phyloP scores from a whole-genome alignment of 495 filamentous ascomycete species.

The Xylaria flabelliformis region DNA sequence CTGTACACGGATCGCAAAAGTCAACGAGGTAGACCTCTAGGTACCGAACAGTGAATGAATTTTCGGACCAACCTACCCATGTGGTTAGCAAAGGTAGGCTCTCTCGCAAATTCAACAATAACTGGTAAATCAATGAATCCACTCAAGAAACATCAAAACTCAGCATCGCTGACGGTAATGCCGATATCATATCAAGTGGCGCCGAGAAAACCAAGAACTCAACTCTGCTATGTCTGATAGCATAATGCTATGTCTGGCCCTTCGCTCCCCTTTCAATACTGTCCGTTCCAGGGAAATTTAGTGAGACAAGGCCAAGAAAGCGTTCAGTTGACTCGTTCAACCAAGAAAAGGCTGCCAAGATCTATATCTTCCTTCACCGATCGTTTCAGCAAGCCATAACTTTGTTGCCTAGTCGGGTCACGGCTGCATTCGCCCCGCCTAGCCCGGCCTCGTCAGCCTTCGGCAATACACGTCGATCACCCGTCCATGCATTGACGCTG shows the following conservation, averaged over 20 bases:
- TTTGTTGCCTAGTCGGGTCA: conserved; percentile 1
- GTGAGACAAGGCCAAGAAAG: conserved; percentile 1
- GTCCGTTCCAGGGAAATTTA: background rate
- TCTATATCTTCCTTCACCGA: background rate
- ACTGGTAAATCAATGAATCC: background rate
- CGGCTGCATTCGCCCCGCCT: conserved; percentile 23
- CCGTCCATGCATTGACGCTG: background rate
- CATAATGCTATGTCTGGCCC: background rate
- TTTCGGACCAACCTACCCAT: background rate
- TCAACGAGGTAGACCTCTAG: conserved; percentile 33
- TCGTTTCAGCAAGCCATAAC: background rate
- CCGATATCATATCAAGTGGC: background rate
- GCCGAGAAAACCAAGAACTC: background rate
- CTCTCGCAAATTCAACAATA: background rate
- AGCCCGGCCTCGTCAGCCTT: conserved; percentile 13
- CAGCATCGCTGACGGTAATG: background rate
- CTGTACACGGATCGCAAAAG: conserved; percentile 31
- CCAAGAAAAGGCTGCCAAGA: conserved; percentile 17
- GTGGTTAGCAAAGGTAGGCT: background rate
- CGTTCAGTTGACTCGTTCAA: background rate
- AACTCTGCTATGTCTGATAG: background rate
- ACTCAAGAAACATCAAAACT: background rate
- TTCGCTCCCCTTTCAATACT: background rate
- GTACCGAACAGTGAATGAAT: background rate
- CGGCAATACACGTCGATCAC: conserved; percentile 22